Percentiles rank a stretch among this genome's conserved stretches.
phyloP scores from a whole-genome alignment of 176 grass and related monocot species.

The Thalia dealbata region DNA sequence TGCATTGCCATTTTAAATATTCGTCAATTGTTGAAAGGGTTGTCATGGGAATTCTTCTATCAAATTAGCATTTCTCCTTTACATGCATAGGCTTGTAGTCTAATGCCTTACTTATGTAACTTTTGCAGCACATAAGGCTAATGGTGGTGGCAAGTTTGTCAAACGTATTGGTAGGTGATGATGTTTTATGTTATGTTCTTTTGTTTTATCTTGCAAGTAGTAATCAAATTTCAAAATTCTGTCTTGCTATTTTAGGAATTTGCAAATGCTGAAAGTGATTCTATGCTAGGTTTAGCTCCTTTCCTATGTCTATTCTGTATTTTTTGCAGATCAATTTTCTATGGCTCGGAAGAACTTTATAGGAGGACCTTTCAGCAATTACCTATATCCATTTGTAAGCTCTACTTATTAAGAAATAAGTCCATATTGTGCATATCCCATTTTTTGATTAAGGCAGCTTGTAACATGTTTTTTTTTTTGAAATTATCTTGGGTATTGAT shows the following conservation, averaged over 20 bases:
- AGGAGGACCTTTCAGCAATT: not conserved
- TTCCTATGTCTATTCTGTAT: not conserved
- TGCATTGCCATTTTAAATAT: not conserved
- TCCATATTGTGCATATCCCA: not conserved
- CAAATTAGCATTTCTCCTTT: not conserved
- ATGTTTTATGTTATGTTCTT: not conserved
- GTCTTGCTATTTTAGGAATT: not conserved
- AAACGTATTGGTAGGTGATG: not conserved
- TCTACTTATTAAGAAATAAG: not conserved
- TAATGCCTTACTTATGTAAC: not conserved
- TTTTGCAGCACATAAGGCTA: not conserved
- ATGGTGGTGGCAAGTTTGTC: not conserved
- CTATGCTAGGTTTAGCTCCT: not conserved
- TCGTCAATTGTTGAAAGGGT: not conserved
- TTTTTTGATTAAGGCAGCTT: not conserved
- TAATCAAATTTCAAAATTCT: not conserved
- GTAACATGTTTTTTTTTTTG: not conserved
- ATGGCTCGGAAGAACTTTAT: not conserved
- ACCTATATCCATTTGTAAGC: not conserved
- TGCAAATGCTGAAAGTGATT: not conserved
- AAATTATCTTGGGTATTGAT: not conserved
- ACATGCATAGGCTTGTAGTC: not conserved
- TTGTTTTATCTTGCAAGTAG: not conserved
- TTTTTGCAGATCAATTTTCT: not conserved
- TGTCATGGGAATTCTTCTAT: not conserved